Percentiles rank a stretch among this genome's conserved stretches.
phyloP scores from a whole-genome alignment of 768 basidiomycete species.

The Strobilomyces confusus region DNA sequence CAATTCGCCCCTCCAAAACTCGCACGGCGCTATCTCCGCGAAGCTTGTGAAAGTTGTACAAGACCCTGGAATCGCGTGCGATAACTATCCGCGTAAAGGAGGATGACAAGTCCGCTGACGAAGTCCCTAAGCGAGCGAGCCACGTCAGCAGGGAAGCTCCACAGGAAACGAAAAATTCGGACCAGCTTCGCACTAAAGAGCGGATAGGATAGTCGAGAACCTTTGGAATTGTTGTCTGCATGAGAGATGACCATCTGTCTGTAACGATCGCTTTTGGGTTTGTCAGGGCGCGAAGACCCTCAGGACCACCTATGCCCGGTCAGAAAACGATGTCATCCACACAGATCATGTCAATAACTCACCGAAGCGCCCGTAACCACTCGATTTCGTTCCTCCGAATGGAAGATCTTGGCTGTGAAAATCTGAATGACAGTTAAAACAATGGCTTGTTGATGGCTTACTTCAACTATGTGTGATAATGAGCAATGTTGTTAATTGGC shows the following conservation, averaged over 20 bases:
- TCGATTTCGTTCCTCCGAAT: constrained; percentile 89
- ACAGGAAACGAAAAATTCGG: constrained; percentile 23
- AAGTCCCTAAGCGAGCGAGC: constrained; percentile 40
- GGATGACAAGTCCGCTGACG: constrained; percentile 43
- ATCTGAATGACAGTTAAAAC: constrained; percentile 3
- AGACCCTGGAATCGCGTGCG: constrained; percentile 40
- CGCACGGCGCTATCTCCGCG: constrained; percentile 22
- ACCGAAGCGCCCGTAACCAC: constrained; percentile 95
- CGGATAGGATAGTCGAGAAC: constrained; percentile 84
- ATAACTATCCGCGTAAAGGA: constrained; percentile 50
- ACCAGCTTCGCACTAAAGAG: constrained; percentile 74
- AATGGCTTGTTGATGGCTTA: constrained; percentile 31
- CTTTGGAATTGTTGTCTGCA: constrained; percentile 83
- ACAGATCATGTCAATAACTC: constrained; percentile 19
- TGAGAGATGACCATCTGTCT: constrained; percentile 79
- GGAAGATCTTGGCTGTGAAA: constrained; percentile 77
- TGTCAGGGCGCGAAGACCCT: constrained; percentile 85
- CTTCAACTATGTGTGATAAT: constrained; percentile 52
- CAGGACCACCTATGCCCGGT: constrained; percentile 67
- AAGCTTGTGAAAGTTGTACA: constrained; percentile 37
- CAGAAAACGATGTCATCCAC: constrained; percentile 5
- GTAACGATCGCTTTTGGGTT: constrained; percentile 84
- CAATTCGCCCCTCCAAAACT: background rate
- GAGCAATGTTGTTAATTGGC: constrained; percentile 13
- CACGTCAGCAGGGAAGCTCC: background rate